Percentiles rank a stretch among this genome's conserved stretches.
phyloP scores from a whole-genome alignment of 768 basidiomycete genomes.

The Phylloporus scabripes region DNA sequence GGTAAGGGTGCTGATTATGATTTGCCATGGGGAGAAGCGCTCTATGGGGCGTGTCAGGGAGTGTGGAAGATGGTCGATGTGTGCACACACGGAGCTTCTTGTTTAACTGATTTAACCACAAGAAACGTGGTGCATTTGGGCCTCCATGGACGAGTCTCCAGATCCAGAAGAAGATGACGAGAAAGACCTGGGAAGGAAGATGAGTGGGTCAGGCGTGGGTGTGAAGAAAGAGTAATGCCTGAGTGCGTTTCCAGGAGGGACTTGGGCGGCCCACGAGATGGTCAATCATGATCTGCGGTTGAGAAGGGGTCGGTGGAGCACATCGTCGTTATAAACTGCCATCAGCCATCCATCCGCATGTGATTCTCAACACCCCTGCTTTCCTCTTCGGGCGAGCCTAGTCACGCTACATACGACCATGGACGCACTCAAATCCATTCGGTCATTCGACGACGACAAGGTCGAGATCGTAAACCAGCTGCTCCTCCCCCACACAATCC shows the following conservation, averaged over 20 bases:
- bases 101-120: conserved; percentile 59
- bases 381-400: conserved; percentile 18
- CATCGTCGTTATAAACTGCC: not conserved
- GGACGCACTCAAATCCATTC: conserved; percentile 37
- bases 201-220: not conserved
- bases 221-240: conserved; percentile 39
- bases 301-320: conserved; percentile 1
- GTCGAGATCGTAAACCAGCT: conserved; percentile 92
- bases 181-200: conserved; percentile 57
- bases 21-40: conserved; percentile 94
- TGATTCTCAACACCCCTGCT: conserved; percentile 21
- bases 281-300: conserved; percentile 69
- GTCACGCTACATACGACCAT: conserved; percentile 10
- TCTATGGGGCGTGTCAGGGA: conserved; percentile 34
- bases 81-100: conserved; percentile 49
- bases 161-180: conserved; percentile 89
- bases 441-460: conserved; percentile 36
- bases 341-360: conserved; percentile 21
- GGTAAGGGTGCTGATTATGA: conserved; percentile 82
- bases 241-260: conserved; percentile 84
- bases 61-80: not conserved
- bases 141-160: conserved; percentile 70
- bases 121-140: conserved; percentile 56
- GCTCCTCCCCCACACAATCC: conserved; percentile 70
- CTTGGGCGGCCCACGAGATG: conserved; percentile 85